Evolutionary conservation across 2,329 filamentous ascomycete species (phyloP), one percentile per base, ranked within the genome.

Genomic region (Lizonia empirigonia): DNA sequence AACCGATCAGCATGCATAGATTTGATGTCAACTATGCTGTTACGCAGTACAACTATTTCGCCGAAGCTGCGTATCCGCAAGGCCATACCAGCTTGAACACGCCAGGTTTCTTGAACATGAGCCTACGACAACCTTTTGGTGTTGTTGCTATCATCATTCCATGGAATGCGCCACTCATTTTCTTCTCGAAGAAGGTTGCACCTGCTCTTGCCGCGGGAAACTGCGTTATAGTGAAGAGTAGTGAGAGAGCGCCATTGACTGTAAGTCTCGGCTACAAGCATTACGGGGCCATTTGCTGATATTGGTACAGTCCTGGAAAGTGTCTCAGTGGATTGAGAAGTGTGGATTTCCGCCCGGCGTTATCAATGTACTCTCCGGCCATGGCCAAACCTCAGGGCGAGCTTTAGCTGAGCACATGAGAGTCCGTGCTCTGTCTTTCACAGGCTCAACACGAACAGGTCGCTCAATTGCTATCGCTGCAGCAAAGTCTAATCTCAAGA

Each of bases 361-460:
- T 32, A 79, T 93, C 62, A 93, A 91, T 74, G 78, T 93, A 45
- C 82, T 93, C 48, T 89, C 92, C 70, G 89, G 89, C 53, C 83
- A 88, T 20, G 87, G 89, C 71, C 83, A 83, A 69, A 86, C 88
- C 16, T 89, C 92, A 50, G 85, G 92, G 74, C 91, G 90, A 73
- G 87, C 92, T 66, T 45, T 68, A 10, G 81, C 92, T 35, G 88
- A 92, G 65, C 88, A 89, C 69, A 89, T 89, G 34, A 80, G 81
- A 55, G 88, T 93, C 78, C 91, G 91, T 80, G 89, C 89, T 46
- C 82, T 93, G 66, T 88, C 84, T 70, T 93, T 93, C 67, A 90
- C 93, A 34, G 89, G 89, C 60, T 85, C 87, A 71, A 92, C 92
- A 77, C 88, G 89, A 77, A 89, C 89, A 7, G 89, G 89, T 63